These are phyloP conservation scores for Aspergillus aculeatinus DNA, from an alignment of 2,329 filamentous ascomycete species.

Conservation along the genomic window DNA sequence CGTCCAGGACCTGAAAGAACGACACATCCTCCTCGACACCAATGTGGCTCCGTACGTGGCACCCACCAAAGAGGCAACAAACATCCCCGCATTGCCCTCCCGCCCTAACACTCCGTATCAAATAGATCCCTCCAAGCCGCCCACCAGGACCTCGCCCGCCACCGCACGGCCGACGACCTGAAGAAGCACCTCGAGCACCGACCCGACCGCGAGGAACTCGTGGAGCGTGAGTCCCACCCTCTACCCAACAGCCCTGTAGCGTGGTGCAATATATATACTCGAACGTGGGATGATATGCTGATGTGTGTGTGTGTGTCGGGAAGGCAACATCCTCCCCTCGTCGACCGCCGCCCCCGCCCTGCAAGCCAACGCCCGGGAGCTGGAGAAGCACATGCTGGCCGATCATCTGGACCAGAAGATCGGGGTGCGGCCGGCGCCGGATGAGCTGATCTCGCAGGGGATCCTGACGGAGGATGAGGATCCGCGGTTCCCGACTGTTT, in stretches of 20 bases:
- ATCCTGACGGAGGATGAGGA: slow-evolving; percentile 68
- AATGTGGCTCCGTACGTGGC: slow-evolving; percentile 62
- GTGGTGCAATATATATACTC: not conserved
- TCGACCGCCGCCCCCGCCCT: slow-evolving; percentile 75
- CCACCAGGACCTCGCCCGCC: slow-evolving; percentile 63
- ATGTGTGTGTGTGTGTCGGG: no score
- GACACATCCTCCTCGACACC: slow-evolving; percentile 67
- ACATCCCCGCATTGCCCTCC: not conserved
- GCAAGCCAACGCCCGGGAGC: slow-evolving; percentile 76
- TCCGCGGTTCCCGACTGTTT: slow-evolving; percentile 30
- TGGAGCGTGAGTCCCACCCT: slow-evolving; percentile 64
- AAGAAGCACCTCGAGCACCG: slow-evolving; percentile 64
- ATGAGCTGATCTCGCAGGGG: slow-evolving; percentile 74
- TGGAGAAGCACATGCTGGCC: slow-evolving; percentile 83
- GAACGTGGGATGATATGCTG: no score
- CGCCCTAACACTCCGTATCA: not conserved
- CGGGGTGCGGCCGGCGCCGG: slow-evolving; percentile 71
- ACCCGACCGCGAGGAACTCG: slow-evolving; percentile 69
- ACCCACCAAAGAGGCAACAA: not conserved
- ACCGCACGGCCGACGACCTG: slow-evolving; percentile 61
- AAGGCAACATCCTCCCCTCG: slow-evolving; percentile 59
- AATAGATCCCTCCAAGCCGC: slow-evolving; percentile 62
- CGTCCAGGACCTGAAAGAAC: slow-evolving; percentile 63
- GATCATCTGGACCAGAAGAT: slow-evolving; percentile 87
- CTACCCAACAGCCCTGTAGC: not conserved